Conservation (phyloP, 352 stramenopile species). For the Thalassiosira exigua region DNA sequence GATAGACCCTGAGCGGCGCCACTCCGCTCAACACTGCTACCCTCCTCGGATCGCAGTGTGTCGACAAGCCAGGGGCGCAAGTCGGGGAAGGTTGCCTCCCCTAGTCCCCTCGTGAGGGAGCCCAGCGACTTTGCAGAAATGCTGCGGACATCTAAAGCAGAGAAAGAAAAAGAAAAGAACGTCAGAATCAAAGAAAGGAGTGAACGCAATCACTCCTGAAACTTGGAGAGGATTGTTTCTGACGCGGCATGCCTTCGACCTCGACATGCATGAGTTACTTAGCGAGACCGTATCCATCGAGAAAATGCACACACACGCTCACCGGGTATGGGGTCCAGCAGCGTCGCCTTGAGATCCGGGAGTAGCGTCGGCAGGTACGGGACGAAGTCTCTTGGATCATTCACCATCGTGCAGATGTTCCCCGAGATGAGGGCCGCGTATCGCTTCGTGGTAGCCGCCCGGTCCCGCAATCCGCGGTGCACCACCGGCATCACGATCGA, state of each 20-base stretch:
- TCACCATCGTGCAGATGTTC: conserved; percentile 99
- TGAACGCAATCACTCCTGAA: not conserved
- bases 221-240: too few relatives aligned
- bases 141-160: conserved; percentile 86
- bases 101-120: conserved; percentile 93
- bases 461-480: conserved; percentile 96
- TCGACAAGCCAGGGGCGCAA: conserved; percentile 97
- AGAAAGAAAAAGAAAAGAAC: not conserved
- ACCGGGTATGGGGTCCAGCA: conserved; percentile 84
- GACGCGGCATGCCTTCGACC: too few relatives aligned
- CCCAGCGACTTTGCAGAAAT: conserved; percentile 94
- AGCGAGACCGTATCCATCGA: not conserved
- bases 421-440: conserved; percentile 98
- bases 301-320: conserved; percentile 25
- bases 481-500: conserved; percentile 99
- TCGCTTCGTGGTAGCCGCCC: conserved; percentile 96
- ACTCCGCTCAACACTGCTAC: conserved; percentile 95
- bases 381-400: conserved; percentile 96
- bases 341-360: conserved; percentile 91
- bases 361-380: conserved; percentile 98
- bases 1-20: conserved; percentile 98
- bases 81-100: conserved; percentile 94
- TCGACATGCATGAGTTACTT: too few relatives aligned
- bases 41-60: conserved; percentile 92
- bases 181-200: not conserved